Conservation (phyloP, 495 filamentous ascomycete species). For the Penicillium herquei region DNA sequence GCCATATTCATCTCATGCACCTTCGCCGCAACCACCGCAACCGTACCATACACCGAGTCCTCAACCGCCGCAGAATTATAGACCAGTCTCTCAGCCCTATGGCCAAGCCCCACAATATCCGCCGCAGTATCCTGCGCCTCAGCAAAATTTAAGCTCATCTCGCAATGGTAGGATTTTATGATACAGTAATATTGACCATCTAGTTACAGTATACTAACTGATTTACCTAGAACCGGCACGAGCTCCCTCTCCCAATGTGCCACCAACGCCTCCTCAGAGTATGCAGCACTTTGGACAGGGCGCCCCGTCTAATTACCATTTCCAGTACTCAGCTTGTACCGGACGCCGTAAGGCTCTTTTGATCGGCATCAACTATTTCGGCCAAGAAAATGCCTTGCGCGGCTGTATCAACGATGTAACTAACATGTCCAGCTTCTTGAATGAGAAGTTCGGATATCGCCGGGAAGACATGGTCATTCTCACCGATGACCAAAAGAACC, state of each 20-base stretch:
- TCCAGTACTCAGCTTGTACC: constrained; percentile 89
- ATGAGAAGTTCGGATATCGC: constrained; percentile 81
- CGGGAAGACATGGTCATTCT: constrained; percentile 98
- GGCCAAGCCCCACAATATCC: constrained; percentile 4
- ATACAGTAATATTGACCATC: neutral
- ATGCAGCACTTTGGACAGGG: constrained; percentile 67
- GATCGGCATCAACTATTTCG: constrained; percentile 97
- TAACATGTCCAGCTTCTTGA: constrained; percentile 91
- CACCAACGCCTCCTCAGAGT: constrained; percentile 39
- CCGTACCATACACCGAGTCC: constrained; percentile 18
- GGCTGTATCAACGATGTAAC: constrained; percentile 98
- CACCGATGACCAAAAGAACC: constrained; percentile 93
- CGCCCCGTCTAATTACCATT: constrained; percentile 74
- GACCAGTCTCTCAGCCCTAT: constrained; percentile 12
- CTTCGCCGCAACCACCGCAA: constrained; percentile 18
- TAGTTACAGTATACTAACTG: neutral
- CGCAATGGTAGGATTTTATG: constrained; percentile 13
- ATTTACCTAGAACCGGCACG: constrained; percentile 8
- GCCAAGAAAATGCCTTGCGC: constrained; percentile 79
- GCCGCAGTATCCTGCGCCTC: constrained; percentile 13
- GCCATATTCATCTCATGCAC: constrained; percentile 6
- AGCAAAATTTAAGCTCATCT: constrained; percentile 8
- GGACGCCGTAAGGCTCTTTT: constrained; percentile 87
- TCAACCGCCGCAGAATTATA: constrained; percentile 8
- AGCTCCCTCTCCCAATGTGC: constrained; percentile 21